Conservation (phyloP, 805 yeast genomes). For the Kodamaea jinghongensis region DNA sequence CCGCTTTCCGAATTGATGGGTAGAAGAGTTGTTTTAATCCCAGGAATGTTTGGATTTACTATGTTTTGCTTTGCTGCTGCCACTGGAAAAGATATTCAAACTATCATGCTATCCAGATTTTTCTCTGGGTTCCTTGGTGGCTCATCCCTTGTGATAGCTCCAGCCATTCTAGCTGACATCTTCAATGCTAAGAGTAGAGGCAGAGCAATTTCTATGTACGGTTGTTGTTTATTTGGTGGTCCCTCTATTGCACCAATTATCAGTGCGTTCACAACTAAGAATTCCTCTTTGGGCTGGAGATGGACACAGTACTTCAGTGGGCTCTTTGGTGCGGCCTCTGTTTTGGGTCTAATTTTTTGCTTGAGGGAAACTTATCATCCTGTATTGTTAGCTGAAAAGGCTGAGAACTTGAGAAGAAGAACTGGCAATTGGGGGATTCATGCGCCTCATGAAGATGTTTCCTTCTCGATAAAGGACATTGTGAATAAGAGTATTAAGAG, state of each 20-base stretch:
- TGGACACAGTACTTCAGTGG: constrained; percentile 69
- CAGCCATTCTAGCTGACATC: constrained; percentile 22
- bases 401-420: constrained; percentile 36
- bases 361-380: constrained; percentile 42
- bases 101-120: constrained; percentile 22
- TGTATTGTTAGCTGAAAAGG: constrained; percentile 28
- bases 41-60: constrained; percentile 55
- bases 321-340: constrained; percentile 30
- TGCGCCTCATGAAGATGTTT: constrained; percentile 37
- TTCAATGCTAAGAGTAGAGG: constrained; percentile 18
- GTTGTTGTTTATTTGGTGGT: constrained; percentile 11
- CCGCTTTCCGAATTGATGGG: constrained; percentile 81
- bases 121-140: constrained; percentile 24
- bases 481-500: constrained; percentile 59
- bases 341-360: constrained; percentile 28
- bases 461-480: constrained; percentile 49
- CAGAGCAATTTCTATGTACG: constrained; percentile 21
- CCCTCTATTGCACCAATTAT: constrained; percentile 28
- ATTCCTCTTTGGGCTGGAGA: constrained; percentile 70
- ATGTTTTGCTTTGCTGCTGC: constrained; percentile 51
- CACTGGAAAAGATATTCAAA: constrained; percentile 22
- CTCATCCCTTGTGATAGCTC: constrained; percentile 25
- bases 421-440: constrained; percentile 39
- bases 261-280: constrained; percentile 61
- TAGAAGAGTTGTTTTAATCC: constrained; percentile 58